Evolutionary conservation across 2,329 filamentous ascomycete species (phyloP).

Genomic region (Cordyceps javanica): DNA sequence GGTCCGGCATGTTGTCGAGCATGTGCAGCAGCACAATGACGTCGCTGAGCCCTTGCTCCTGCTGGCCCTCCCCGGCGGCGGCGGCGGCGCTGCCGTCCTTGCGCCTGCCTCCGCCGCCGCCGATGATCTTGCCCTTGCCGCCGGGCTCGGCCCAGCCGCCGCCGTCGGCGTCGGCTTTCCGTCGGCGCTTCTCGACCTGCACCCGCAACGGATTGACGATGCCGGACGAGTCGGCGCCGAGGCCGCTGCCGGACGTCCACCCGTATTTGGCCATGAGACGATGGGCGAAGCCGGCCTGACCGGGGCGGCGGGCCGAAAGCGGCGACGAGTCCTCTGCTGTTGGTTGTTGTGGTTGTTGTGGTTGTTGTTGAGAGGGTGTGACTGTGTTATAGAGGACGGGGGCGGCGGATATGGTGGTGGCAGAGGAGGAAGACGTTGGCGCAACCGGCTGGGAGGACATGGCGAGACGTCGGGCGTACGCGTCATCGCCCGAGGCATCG

Average conservation of each 20-base stretch:
- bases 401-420: constrained; percentile 61
- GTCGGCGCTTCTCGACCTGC: constrained; percentile 80
- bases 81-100: not conserved
- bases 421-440: constrained; percentile 27
- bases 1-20: constrained; percentile 72
- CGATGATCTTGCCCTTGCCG: constrained; percentile 73
- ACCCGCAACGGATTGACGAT: constrained; percentile 80
- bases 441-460: constrained; percentile 33
- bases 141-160: constrained; percentile 68
- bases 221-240: constrained; percentile 75
- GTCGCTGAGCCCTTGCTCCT: constrained; percentile 68
- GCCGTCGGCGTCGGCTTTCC: constrained; percentile 69
- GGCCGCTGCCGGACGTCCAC: constrained; percentile 80
- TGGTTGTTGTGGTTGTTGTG: constrained; percentile 37
- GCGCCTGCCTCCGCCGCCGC: constrained; percentile 58
- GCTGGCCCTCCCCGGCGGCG: constrained; percentile 30
- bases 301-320: constrained; percentile 64
- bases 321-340: not conserved
- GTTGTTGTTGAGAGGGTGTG: constrained; percentile 27
- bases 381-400: constrained; percentile 62
- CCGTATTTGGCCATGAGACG: constrained; percentile 91
- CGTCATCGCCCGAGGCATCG: constrained; percentile 63
- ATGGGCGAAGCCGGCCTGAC: constrained; percentile 78
- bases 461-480: constrained; percentile 56
- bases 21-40: constrained; percentile 81